phyloP scores from a whole-genome alignment of 2,329 filamentous ascomycete species.

The Beauveria scarabaeidicola region DNA sequence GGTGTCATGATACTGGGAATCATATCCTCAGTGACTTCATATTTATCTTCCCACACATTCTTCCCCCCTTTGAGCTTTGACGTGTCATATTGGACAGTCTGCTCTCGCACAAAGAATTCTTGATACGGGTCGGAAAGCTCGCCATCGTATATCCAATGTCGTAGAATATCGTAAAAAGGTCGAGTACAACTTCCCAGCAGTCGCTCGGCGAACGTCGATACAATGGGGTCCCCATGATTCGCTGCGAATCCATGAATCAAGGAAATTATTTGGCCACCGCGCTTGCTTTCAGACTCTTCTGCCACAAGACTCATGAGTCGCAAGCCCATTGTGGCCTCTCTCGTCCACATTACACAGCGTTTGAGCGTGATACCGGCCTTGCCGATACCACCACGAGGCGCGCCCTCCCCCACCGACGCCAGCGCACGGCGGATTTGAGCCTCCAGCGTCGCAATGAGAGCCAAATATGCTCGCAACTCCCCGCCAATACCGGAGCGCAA shows the following conservation, averaged over 20 bases:
- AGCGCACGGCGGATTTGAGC: constrained; percentile 82
- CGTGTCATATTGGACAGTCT: constrained; percentile 45
- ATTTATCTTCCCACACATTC: constrained; percentile 98
- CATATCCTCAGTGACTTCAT: constrained; percentile 76
- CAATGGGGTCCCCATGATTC: constrained; percentile 90
- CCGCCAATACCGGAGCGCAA: constrained; percentile 75
- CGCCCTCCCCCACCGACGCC: constrained; percentile 59
- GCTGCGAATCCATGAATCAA: constrained; percentile 89
- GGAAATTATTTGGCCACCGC: constrained; percentile 85
- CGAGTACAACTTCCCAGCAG: constrained; percentile 78
- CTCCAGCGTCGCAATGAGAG: constrained; percentile 84
- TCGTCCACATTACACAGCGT: constrained; percentile 92
- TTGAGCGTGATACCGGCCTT: constrained; percentile 91
- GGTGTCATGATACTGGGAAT: constrained; percentile 87
- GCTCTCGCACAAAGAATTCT: constrained; percentile 92
- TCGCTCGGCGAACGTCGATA: constrained; percentile 85
- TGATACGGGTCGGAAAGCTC: constrained; percentile 93
- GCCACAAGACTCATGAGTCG: constrained; percentile 90
- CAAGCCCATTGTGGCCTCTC: constrained; percentile 92
- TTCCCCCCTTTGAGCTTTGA: constrained; percentile 56
- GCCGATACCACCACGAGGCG: constrained; percentile 62
- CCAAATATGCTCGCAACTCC: constrained; percentile 83
- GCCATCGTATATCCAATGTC: constrained; percentile 96
- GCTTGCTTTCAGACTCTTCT: constrained; percentile 74
- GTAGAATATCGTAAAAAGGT: constrained; percentile 93